Evolutionary conservation across 2,329 filamentous ascomycete genomes (phyloP).

Genomic region (Akanthomyces lecanii): DNA sequence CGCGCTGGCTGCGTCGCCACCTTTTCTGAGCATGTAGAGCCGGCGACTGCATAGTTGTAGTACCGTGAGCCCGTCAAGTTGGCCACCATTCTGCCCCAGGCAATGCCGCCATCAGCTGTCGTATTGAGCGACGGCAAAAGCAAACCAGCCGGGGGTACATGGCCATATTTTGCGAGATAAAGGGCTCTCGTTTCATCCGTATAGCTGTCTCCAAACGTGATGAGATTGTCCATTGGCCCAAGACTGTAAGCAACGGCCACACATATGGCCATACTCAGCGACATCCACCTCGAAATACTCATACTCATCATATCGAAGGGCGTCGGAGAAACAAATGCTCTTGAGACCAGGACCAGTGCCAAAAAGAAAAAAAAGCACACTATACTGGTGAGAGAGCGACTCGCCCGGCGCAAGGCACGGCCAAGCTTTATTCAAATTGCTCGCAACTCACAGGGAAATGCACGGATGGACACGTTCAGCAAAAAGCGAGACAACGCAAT

Average conservation of each 20-base stretch:
- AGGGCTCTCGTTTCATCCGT: slow-evolving; percentile 65
- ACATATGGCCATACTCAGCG: not conserved
- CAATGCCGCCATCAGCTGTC: slow-evolving; percentile 61
- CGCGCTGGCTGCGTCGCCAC: slow-evolving; percentile 49
- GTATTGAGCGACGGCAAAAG: slow-evolving; percentile 42
- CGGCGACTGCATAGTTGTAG: slow-evolving; percentile 68
- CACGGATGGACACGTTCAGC: not conserved
- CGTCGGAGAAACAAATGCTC: not conserved
- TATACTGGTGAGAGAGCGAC: not conserved
- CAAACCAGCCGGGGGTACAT: slow-evolving; percentile 57
- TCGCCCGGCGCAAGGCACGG: not conserved
- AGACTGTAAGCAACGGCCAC: not conserved
- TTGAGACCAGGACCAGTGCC: no score
- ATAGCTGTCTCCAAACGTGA: slow-evolving; percentile 73
- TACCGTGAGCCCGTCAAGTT: slow-evolving; percentile 52
- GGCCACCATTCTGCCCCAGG: slow-evolving; percentile 65
- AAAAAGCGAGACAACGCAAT: not conserved
- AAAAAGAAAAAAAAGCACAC: not conserved
- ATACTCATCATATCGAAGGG: not conserved
- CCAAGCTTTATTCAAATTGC: not conserved
- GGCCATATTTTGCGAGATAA: slow-evolving; percentile 60
- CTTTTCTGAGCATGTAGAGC: slow-evolving; percentile 68
- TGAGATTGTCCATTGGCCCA: slow-evolving; percentile 49
- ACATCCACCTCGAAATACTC: not conserved
- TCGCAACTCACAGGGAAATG: not conserved